Conservation (phyloP, 129 eudicot genomes). For the Artemisia argyi region DNA sequence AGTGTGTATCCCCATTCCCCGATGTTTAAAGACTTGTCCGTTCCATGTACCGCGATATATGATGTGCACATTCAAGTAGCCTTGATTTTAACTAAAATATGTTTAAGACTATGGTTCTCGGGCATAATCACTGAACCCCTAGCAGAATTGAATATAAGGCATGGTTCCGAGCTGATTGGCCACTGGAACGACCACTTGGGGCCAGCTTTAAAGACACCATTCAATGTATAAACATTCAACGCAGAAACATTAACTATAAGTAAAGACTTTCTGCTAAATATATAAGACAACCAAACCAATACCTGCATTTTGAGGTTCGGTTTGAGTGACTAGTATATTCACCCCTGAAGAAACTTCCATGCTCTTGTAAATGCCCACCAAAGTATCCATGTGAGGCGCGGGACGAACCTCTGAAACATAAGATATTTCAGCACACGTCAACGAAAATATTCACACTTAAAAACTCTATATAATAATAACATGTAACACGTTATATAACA, state of each 20-base stretch:
- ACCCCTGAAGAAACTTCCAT: slow-evolving; percentile 93
- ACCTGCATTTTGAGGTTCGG: slow-evolving; percentile 59
- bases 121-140: not conserved
- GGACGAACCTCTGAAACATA: slow-evolving; percentile 73
- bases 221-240: no score
- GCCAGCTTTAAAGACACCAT: no score
- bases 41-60: no score
- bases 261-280: no score
- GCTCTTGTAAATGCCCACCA: slow-evolving; percentile 87
- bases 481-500: not conserved
- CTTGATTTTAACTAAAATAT: no score
- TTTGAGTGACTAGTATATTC: slow-evolving; percentile 64
- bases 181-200: no score
- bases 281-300: not conserved
- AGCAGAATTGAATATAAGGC: no score
- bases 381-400: slow-evolving; percentile 95
- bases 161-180: no score
- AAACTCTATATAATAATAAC: not conserved
- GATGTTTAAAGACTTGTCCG: no score
- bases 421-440: not conserved
- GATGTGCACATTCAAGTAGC: no score
- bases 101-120: no score
- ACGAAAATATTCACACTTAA: not conserved
- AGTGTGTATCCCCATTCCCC: no score
- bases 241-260: not conserved